phyloP scores from a whole-genome alignment of 2,329 filamentous ascomycete species.

The Cyphellophora attinorum region DNA sequence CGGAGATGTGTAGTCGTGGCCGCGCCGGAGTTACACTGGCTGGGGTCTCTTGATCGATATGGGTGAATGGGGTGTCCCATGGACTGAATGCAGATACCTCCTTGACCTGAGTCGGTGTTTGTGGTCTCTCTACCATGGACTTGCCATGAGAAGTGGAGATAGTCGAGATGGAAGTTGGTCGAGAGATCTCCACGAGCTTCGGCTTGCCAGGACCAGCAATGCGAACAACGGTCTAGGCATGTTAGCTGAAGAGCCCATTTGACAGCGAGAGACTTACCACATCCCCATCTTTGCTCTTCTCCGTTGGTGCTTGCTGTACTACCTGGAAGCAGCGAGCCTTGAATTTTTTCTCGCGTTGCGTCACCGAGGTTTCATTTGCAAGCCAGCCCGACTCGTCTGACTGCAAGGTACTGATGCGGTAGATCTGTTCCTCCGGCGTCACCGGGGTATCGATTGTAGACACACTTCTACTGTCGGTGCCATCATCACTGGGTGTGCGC shows the following conservation, averaged over 20 bases:
- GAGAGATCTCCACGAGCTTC: conserved; percentile 17
- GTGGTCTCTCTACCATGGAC: conserved; percentile 4
- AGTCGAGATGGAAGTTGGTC: conserved; percentile 8
- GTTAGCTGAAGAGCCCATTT: conserved; percentile 3
- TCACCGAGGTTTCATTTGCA: conserved; percentile 10
- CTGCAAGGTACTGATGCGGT: conserved; percentile 1
- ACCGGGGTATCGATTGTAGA: no score
- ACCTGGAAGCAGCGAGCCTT: conserved; percentile 13
- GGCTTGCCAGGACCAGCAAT: conserved; percentile 15
- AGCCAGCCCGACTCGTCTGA: conserved; percentile 15
- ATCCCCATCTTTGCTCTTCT: not conserved
- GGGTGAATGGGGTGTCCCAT: conserved; percentile 15
- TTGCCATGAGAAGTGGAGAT: conserved; percentile 1
- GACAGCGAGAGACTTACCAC: not conserved
- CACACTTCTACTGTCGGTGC: no score
- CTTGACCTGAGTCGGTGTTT: conserved; percentile 7
- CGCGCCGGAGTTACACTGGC: no score
- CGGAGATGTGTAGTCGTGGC: no score
- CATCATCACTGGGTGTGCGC: not conserved
- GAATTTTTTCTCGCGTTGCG: conserved; percentile 9
- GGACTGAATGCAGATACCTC: conserved; percentile 17
- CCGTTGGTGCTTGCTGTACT: conserved; percentile 3
- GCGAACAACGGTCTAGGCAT: conserved; percentile 13
- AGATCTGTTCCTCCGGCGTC: no score
- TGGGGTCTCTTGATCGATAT: no score